Evolutionary conservation across 108 stramenopile genomes (phyloP), one percentile per base, ranked within the genome.

Genomic region (Bacterosira constricta): DNA sequence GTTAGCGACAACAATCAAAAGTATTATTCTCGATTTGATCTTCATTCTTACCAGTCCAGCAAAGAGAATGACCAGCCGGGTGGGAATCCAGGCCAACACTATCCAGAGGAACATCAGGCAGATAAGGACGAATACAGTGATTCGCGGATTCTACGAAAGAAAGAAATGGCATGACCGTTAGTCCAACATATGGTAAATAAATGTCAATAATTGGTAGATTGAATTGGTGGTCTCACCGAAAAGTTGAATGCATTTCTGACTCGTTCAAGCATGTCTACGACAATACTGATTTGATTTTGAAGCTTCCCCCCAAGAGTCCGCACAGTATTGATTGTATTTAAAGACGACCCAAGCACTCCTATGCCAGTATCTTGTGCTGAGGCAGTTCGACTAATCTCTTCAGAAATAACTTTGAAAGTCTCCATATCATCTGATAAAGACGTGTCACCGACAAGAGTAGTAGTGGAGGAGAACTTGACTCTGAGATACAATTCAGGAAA

Each of bases 161-260:
- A 45, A 42, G 12, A 21, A 41, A 39, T 3, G 1, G 11, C 23
- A 58, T 42, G 1, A 46, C 17, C 9, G 32, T 1, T 17, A 54
- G 1, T 12, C 7, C 30, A 31, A 5, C 13, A 2, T 36, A 36
- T 12, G 9, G 36, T 39, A 42, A 17, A 20, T 1, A 42, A n/a
- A 31, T 21, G 20, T 25, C 7, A 2, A 54, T 12, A 21, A 51
- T 50, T 34, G 50, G 27, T 36, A 53, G n/a, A n/a, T n/a, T n/a
- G n/a, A n/a, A n/a, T 8, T 26, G 12, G 12, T 20, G 30, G 5
- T 64, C 79, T 80, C 63, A 86, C 86, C 47, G 94, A 85, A 56
- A 92, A 95, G 57, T 89, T 95, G 54, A 95, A 89, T 7, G 82
- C 60, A 72, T 95, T 95, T 25, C 85, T 58, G 0, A 53, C 62